Conservation (phyloP, 495 filamentous ascomycete species). For the Aspergillus indologenus region DNA sequence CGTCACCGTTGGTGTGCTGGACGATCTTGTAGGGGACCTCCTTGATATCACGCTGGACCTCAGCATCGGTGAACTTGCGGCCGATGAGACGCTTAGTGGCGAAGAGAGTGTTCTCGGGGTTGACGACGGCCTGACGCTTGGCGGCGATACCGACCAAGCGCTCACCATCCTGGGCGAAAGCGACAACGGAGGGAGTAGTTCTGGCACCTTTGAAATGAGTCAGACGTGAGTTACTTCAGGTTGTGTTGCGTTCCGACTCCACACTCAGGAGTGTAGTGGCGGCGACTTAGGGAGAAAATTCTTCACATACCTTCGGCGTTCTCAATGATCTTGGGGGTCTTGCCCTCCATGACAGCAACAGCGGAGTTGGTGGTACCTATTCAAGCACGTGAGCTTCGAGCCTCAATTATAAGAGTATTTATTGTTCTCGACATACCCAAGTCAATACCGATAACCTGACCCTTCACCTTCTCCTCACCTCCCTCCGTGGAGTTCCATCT, state of each 20-base stretch:
- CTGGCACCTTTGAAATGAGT: constrained; percentile 64
- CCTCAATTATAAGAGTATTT: constrained; percentile 5
- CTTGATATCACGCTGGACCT: constrained; percentile 97
- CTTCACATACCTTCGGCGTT: constrained; percentile 80
- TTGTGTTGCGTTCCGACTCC: neutral
- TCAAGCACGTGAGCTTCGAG: constrained; percentile 23
- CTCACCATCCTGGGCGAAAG: constrained; percentile 96
- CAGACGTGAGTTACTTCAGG: constrained; percentile 10
- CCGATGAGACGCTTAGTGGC: constrained; percentile 99
- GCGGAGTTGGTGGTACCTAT: constrained; percentile 96
- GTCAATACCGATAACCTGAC: constrained; percentile 97
- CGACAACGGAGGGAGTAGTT: constrained; percentile 95
- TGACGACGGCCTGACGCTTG: constrained; percentile 98
- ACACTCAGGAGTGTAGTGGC: neutral
- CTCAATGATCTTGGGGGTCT: constrained; percentile 92
- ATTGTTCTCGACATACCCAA: constrained; percentile 63
- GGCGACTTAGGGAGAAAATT: constrained; percentile 17
- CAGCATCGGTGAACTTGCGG: constrained; percentile 92
- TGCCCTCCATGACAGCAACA: constrained; percentile 97
- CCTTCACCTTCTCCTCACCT: constrained; percentile 86
- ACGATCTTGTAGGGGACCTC: constrained; percentile 99
- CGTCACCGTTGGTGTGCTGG: constrained; percentile 96
- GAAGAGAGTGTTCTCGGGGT: constrained; percentile 98
- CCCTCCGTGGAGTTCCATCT: constrained; percentile 81
- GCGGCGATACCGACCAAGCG: constrained; percentile 96